These are phyloP conservation scores for Phaseolus coccineus DNA, from an alignment of 331 rosid genomes.

Conservation along the genomic window DNA sequence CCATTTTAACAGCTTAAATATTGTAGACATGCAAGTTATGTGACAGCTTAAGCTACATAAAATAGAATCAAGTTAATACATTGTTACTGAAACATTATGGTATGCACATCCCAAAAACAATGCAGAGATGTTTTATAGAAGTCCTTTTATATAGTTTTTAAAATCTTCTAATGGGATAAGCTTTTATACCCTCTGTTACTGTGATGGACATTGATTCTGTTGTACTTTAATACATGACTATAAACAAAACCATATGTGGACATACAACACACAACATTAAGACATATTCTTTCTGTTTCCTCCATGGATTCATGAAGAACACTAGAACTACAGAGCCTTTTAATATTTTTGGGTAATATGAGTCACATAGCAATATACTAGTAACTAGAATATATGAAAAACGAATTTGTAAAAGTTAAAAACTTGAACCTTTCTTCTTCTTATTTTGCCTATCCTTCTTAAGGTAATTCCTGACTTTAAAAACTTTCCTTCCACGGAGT, in stretches of 20 bases:
- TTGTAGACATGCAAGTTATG: not conserved
- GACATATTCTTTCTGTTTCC: not conserved
- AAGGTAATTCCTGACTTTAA: constrained; percentile 55
- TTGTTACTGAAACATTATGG: not conserved
- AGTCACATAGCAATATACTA: not conserved
- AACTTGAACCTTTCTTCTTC: constrained; percentile 55
- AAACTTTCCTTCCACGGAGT: constrained; percentile 50
- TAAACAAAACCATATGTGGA: not conserved
- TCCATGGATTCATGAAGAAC: not conserved
- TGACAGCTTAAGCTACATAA: not conserved
- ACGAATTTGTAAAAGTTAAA: not conserved
- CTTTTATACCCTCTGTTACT: no score
- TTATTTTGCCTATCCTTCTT: constrained; percentile 39
- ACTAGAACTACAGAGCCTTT: not conserved
- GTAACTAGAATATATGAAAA: not conserved
- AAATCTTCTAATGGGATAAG: no score
- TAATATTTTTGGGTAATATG: not conserved
- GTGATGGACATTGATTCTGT: no score
- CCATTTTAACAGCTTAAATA: not conserved
- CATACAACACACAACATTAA: not conserved
- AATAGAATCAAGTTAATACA: not conserved
- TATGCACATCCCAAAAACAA: not conserved
- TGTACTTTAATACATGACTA: not conserved
- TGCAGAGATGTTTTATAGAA: not conserved
- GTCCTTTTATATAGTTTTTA: no score